These are phyloP conservation scores for Tulasnella calospora DNA, from an alignment of 768 basidiomycete species.

Conservation along the genomic window DNA sequence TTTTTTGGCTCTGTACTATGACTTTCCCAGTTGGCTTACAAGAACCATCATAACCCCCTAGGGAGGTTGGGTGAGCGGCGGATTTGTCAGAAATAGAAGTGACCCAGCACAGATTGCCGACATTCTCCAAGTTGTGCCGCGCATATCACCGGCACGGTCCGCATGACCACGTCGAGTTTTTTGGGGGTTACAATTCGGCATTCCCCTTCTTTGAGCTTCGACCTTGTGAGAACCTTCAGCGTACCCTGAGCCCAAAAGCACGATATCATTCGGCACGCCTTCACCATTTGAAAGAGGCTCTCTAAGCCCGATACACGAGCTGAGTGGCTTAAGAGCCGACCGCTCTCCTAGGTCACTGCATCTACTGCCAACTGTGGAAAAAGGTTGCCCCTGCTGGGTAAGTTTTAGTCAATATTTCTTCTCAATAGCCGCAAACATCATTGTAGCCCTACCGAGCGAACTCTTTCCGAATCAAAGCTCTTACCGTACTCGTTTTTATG, in stretches of 20 bases:
- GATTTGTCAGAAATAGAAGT: not conserved
- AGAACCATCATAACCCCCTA: not conserved
- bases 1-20: not conserved
- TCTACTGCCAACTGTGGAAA: not conserved
- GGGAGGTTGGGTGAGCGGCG: not conserved
- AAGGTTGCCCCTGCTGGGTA: not conserved
- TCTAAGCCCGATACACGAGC: not conserved
- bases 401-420: not conserved
- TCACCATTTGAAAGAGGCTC: not conserved
- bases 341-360: not conserved
- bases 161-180: not conserved
- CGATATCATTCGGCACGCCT: not conserved
- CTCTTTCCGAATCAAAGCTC: not conserved
- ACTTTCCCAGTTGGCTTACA: not conserved
- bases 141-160: not conserved
- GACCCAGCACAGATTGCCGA: not conserved
- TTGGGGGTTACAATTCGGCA: not conserved
- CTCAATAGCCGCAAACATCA: not conserved
- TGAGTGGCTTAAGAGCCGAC: not conserved
- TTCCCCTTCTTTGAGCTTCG: not conserved
- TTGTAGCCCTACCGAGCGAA: not conserved
- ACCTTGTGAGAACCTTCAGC: not conserved
- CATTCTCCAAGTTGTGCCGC: not conserved
- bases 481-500: not conserved
- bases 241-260: not conserved